These are phyloP conservation scores for Ogataea paradorogensis DNA, from an alignment of 805 yeast genomes.

Conservation along the genomic window DNA sequence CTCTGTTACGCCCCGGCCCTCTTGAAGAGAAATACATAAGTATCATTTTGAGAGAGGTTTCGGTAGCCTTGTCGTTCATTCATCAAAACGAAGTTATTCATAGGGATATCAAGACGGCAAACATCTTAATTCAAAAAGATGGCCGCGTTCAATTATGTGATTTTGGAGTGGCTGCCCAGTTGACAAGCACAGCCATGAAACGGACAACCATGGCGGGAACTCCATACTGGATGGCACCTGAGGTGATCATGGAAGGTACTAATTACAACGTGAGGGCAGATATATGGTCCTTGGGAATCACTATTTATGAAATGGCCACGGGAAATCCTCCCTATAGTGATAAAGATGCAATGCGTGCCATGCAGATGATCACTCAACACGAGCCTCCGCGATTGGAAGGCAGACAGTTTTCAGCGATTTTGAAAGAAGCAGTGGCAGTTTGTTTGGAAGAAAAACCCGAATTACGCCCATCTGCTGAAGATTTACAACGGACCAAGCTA, in stretches of 20 bases:
- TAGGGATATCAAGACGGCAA: slow-evolving; percentile 95
- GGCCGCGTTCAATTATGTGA: slow-evolving; percentile 93
- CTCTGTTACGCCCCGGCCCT: slow-evolving; percentile 80
- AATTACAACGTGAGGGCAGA: slow-evolving; percentile 89
- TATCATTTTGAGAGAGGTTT: slow-evolving; percentile 79
- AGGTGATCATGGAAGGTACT: slow-evolving; percentile 89
- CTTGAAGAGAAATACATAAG: slow-evolving; percentile 82
- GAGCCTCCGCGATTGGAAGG: slow-evolving; percentile 97
- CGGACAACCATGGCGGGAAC: slow-evolving; percentile 95
- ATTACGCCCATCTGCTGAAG: slow-evolving; percentile 86
- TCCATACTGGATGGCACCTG: slow-evolving; percentile 99
- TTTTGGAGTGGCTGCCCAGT: slow-evolving; percentile 96
- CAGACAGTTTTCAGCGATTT: slow-evolving; percentile 64
- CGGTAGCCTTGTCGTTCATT: slow-evolving; percentile 73
- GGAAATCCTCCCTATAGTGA: slow-evolving; percentile 98
- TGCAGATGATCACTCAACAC: slow-evolving; percentile 88
- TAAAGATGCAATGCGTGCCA: slow-evolving; percentile 90
- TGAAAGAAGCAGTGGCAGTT: slow-evolving; percentile 86
- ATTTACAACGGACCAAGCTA: slow-evolving; percentile 69
- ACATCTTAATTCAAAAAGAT: slow-evolving; percentile 75
- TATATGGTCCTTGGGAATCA: slow-evolving; percentile 96
- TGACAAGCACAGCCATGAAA: slow-evolving; percentile 69
- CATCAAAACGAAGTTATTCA: slow-evolving; percentile 92
- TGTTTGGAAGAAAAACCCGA: slow-evolving; percentile 93
- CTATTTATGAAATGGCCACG: slow-evolving; percentile 90